These are phyloP conservation scores for Diaporthe eres DNA, from an alignment of 2,329 filamentous ascomycete species.

Conservation along the genomic window DNA sequence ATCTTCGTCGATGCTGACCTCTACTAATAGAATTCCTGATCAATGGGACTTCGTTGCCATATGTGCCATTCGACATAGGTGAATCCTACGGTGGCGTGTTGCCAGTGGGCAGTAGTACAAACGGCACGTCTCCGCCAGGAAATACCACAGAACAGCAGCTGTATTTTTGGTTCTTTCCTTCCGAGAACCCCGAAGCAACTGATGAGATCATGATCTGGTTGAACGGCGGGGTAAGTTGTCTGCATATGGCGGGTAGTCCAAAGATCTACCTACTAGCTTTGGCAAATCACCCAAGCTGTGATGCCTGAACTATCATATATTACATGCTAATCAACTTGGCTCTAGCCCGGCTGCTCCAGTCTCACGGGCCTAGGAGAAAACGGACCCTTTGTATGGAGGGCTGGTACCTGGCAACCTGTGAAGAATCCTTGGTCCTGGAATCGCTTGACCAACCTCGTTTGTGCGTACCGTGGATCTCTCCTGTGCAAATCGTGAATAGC, in stretches of 20 bases:
- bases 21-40: not conserved
- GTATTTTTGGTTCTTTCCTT: conserved; percentile 30
- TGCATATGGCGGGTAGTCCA: too few relatives aligned
- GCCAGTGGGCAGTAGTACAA: conserved; percentile 1
- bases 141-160: conserved; percentile 24
- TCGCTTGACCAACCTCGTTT: conserved; percentile 25
- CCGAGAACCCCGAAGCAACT: conserved; percentile 18
- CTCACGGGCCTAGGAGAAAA: conserved; percentile 35
- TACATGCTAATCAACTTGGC: not conserved
- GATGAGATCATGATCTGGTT: conserved; percentile 37
- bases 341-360: conserved; percentile 30
- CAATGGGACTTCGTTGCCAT: conserved; percentile 30
- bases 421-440: conserved; percentile 36
- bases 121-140: not conserved
- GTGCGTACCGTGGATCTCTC: not conserved
- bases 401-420: conserved; percentile 28
- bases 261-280: not conserved
- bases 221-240: conserved; percentile 32
- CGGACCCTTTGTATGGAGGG: conserved; percentile 19
- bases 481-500: too few relatives aligned
- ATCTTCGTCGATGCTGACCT: not conserved
- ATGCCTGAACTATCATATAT: too few relatives aligned
- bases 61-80: conserved; percentile 35
- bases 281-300: not conserved
- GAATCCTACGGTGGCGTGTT: conserved; percentile 33